Evolutionary conservation across 2,329 filamentous ascomycete genomes (phyloP).

Genomic region (Cryphonectria nitschkei): DNA sequence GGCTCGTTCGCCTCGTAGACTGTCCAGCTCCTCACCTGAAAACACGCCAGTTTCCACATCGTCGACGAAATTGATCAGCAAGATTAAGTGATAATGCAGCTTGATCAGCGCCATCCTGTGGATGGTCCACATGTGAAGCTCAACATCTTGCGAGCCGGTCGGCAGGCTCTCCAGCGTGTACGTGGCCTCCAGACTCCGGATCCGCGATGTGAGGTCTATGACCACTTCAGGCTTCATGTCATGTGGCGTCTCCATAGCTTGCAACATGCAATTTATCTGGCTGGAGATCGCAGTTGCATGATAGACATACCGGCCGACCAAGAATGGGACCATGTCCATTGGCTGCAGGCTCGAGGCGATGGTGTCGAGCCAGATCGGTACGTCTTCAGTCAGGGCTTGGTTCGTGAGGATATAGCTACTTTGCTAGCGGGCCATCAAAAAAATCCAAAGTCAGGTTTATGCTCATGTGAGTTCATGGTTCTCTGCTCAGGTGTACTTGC

Average conservation of each 20-base stretch:
- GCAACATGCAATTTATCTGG: not conserved
- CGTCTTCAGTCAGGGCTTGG: not conserved
- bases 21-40: not conserved
- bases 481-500: not conserved
- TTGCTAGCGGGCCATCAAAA: not conserved
- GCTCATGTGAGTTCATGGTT: not conserved
- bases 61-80: constrained; percentile 1
- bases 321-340: not conserved
- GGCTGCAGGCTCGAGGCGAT: constrained; percentile 6
- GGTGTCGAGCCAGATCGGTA: constrained; percentile 1
- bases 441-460: not conserved
- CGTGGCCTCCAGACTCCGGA: not conserved
- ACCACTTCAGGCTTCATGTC: not conserved
- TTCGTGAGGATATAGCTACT: constrained; percentile 5
- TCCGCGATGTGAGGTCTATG: not conserved
- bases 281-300: not conserved
- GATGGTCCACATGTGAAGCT: not conserved
- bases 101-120: not conserved
- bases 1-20: not conserved
- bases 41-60: not conserved
- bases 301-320: constrained; percentile 1
- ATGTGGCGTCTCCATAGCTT: not conserved
- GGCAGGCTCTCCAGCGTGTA: not conserved
- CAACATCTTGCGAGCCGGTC: not conserved
- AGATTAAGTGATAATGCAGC: constrained; percentile 1